Percentiles rank a stretch among this genome's conserved stretches.
These are phyloP conservation scores for Oryza officinalis DNA, from an alignment of 176 grass and related monocot species.

Conservation along the genomic window DNA sequence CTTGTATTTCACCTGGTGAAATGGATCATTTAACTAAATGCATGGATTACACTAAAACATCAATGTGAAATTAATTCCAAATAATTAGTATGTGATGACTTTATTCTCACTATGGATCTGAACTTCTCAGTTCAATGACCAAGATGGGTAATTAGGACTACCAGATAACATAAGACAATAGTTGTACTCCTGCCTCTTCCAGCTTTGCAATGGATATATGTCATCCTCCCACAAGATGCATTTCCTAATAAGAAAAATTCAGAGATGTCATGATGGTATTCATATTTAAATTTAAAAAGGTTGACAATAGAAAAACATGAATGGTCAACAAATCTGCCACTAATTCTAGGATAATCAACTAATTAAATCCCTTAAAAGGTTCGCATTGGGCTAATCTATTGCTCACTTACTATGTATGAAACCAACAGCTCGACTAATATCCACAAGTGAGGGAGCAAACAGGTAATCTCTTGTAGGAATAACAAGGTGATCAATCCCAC, in stretches of 20 bases:
- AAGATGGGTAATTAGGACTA: conserved; percentile 36
- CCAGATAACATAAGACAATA: conserved; percentile 90
- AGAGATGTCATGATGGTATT: neutral
- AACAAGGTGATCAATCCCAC: conserved; percentile 83
- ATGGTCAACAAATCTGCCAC: neutral
- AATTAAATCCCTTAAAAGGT: conserved; percentile 4
- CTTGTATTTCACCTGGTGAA: conserved; percentile 76
- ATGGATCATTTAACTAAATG: neutral
- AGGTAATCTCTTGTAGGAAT: conserved; percentile 97
- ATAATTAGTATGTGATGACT: neutral
- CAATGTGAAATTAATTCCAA: conserved; percentile 1
- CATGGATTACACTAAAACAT: neutral
- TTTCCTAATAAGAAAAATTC: conserved; percentile 54
- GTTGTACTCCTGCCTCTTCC: conserved; percentile 90
- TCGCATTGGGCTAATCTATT: neutral
- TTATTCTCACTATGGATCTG: conserved; percentile 11
- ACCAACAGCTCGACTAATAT: conserved; percentile 82
- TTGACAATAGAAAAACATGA: neutral
- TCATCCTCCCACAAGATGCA: conserved; percentile 65
- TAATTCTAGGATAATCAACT: neutral
- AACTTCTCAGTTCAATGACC: neutral
- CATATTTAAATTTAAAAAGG: neutral
- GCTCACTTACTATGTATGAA: conserved; percentile 87
- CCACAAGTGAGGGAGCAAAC: conserved; percentile 82
- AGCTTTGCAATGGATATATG: conserved; percentile 98